Conservation (phyloP, 495 filamentous ascomycete genomes). For the Penicillium cosmopolitanum region DNA sequence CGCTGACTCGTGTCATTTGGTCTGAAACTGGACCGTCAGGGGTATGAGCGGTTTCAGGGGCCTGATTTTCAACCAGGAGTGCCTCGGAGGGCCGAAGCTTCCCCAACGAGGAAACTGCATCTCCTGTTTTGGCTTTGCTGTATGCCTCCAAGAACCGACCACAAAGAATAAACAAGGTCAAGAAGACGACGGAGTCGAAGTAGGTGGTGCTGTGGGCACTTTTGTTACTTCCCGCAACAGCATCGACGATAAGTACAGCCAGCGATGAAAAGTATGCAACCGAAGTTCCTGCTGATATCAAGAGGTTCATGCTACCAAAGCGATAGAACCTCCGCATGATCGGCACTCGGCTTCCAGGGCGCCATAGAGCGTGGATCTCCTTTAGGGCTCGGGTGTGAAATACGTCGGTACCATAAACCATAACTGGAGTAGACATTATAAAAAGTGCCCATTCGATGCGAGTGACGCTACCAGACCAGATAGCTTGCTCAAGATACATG, state of each 20-base stretch:
- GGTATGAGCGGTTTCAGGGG: not conserved
- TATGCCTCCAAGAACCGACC: slow-evolving; percentile 85
- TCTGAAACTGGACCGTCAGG: slow-evolving; percentile 18
- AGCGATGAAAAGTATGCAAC: slow-evolving; percentile 89
- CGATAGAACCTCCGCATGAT: slow-evolving; percentile 79
- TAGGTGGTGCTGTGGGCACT: slow-evolving; percentile 66
- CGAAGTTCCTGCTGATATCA: slow-evolving; percentile 85
- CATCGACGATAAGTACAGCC: slow-evolving; percentile 74
- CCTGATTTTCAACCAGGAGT: slow-evolving; percentile 56
- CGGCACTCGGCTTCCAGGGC: slow-evolving; percentile 75
- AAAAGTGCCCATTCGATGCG: slow-evolving; percentile 84
- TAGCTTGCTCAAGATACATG: slow-evolving; percentile 65
- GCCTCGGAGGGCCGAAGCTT: slow-evolving; percentile 82
- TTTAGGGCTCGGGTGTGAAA: slow-evolving; percentile 82
- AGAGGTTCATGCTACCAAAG: slow-evolving; percentile 96
- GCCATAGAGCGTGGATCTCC: slow-evolving; percentile 80
- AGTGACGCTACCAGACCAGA: slow-evolving; percentile 73
- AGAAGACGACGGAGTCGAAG: slow-evolving; percentile 92
- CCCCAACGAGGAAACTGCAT: slow-evolving; percentile 80
- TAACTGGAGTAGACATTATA: slow-evolving; percentile 84
- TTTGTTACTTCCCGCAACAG: slow-evolving; percentile 40
- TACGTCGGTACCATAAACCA: slow-evolving; percentile 84
- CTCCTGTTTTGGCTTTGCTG: slow-evolving; percentile 89
- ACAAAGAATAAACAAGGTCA: slow-evolving; percentile 88
- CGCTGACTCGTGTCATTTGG: slow-evolving; percentile 50